Conservation (phyloP, 441 rosid species). For the Corymbia calophylla region DNA sequence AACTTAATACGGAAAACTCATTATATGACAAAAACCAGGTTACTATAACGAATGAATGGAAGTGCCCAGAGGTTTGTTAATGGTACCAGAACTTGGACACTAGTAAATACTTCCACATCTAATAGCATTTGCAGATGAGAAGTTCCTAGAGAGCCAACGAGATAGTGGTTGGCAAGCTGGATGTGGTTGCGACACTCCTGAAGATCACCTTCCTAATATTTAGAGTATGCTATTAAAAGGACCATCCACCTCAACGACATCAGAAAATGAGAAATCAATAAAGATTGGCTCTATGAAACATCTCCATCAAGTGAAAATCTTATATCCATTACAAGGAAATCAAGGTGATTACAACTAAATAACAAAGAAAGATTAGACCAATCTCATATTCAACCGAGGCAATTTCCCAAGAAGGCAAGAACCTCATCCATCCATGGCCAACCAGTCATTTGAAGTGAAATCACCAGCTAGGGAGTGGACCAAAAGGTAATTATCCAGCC, state of each 20-base stretch:
- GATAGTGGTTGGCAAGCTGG: no score
- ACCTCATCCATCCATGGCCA: neutral
- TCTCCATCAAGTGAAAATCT: neutral
- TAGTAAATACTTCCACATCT: neutral
- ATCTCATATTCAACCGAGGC: neutral
- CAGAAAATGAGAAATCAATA: no score
- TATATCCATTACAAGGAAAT: neutral
- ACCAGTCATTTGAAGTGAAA: neutral
- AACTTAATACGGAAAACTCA: no score
- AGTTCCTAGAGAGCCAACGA: neutral
- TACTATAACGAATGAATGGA: neutral
- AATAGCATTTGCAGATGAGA: no score
- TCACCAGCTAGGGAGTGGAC: neutral
- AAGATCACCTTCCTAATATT: no score
- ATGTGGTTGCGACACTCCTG: no score
- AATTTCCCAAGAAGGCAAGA: neutral
- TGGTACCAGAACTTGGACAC: neutral
- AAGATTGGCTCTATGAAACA: neutral
- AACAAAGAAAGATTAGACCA: neutral
- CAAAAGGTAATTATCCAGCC: neutral
- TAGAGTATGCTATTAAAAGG: no score
- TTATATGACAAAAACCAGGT: no score
- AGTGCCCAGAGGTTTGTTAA: neutral
- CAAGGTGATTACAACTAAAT: neutral
- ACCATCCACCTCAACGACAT: no score